These are phyloP conservation scores for Lactarius sanguifluus DNA, from an alignment of 768 basidiomycete species.

Conservation along the genomic window DNA sequence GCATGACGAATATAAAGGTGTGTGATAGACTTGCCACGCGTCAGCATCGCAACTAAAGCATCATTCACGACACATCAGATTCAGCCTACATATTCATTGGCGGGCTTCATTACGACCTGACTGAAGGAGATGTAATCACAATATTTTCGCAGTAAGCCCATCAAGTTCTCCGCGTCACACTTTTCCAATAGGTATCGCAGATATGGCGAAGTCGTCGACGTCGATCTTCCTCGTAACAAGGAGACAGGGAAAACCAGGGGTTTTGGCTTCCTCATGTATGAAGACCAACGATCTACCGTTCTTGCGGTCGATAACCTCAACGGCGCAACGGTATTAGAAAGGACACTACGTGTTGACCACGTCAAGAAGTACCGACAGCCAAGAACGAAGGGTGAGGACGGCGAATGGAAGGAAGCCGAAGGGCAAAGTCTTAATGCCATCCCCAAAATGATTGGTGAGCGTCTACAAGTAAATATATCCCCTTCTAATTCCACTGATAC, in stretches of 20 bases:
- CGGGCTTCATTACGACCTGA: slow-evolving; percentile 82
- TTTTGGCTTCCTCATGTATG: slow-evolving; percentile 98
- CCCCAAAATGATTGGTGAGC: slow-evolving; percentile 67
- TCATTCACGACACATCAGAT: slow-evolving; percentile 46
- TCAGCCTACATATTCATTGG: slow-evolving; percentile 96
- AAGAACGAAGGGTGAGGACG: slow-evolving; percentile 71
- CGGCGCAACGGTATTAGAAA: slow-evolving; percentile 83
- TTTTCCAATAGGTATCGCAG: slow-evolving; percentile 42
- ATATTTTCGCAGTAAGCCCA: slow-evolving; percentile 92
- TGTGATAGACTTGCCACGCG: slow-evolving; percentile 19
- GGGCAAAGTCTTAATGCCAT: slow-evolving; percentile 86
- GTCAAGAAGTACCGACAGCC: slow-evolving; percentile 91
- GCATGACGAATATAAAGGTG: slow-evolving; percentile 95
- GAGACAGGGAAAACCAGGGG: slow-evolving; percentile 87
- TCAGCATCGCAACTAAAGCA: slow-evolving; percentile 19
- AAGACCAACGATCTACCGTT: slow-evolving; percentile 94
- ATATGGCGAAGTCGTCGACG: slow-evolving; percentile 95
- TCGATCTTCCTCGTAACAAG: slow-evolving; percentile 94
- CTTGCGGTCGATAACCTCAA: slow-evolving; percentile 99
- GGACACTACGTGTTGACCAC: slow-evolving; percentile 89
- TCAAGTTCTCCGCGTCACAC: slow-evolving; percentile 9
- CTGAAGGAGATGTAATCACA: slow-evolving; percentile 96
- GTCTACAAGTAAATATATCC: slow-evolving; percentile 24
- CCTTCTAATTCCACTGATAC: slow-evolving; percentile 3
- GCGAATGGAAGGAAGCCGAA: slow-evolving; percentile 84